phyloP scores from a whole-genome alignment of 179 eudicot species.

The Camellia oleifera region DNA sequence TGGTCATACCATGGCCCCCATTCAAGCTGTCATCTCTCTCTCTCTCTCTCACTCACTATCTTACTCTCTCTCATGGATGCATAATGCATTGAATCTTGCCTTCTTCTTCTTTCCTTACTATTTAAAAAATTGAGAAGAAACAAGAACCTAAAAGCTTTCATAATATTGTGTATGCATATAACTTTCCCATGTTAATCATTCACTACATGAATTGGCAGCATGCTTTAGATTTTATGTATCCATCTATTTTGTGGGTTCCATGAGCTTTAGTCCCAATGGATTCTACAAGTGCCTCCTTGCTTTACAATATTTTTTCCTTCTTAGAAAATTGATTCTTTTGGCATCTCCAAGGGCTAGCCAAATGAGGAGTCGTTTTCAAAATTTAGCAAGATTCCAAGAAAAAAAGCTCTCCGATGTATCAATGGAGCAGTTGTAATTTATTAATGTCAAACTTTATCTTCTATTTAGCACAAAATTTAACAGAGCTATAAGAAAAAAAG shows the following conservation, averaged over 20 bases:
- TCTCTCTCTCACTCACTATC: not conserved
- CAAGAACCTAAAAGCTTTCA: slow-evolving; percentile 2
- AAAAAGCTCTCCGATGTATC: no score
- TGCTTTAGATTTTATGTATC: slow-evolving; percentile 26
- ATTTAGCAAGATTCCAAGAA: no score
- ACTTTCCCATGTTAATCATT: slow-evolving; percentile 25
- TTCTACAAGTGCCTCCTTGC: no score
- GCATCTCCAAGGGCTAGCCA: no score
- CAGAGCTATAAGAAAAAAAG: no score
- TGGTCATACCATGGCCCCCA: slow-evolving; percentile 31
- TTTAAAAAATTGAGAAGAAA: not conserved
- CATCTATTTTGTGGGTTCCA: slow-evolving; percentile 21
- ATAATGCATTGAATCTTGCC: slow-evolving; percentile 28
- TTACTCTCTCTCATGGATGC: slow-evolving; percentile 12
- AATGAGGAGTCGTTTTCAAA: no score
- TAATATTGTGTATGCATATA: not conserved
- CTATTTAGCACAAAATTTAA: no score
- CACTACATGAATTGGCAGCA: slow-evolving; percentile 33
- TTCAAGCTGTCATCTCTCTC: slow-evolving; percentile 28
- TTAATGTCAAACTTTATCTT: no score
- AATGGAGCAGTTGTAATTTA: no score
- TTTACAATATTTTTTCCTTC: no score
- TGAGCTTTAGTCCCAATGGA: not conserved
- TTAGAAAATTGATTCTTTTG: not conserved
- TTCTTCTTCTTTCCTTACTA: not conserved